Percentiles rank a stretch among this genome's conserved stretches.
Conservation (phyloP, 2,329 filamentous ascomycete genomes). For the Lasiodiplodia sp. region DNA sequence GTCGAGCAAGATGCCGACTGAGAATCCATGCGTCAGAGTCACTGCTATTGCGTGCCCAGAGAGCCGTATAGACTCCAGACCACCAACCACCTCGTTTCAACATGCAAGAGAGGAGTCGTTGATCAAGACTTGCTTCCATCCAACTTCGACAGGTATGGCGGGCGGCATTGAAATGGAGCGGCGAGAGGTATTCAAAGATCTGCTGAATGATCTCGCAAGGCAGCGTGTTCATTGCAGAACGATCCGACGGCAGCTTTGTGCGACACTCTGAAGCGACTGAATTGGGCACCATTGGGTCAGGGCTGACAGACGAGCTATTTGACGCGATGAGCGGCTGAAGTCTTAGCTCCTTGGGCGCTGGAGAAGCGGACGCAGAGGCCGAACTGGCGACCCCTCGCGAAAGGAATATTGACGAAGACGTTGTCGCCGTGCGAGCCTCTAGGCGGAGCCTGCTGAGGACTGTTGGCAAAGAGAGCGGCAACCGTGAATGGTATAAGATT, state of each 20-base stretch:
- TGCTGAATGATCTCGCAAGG: conserved; percentile 58
- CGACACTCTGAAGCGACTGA: conserved; percentile 34
- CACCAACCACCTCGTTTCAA: conserved; percentile 64
- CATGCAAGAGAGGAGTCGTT: conserved; percentile 60
- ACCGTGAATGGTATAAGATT: neutral
- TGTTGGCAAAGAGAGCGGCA: neutral
- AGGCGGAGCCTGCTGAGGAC: neutral
- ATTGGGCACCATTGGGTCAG: conserved; percentile 42
- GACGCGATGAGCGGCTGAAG: conserved; percentile 26
- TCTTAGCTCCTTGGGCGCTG: neutral
- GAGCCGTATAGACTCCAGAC: conserved; percentile 33
- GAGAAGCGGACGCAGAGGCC: conserved; percentile 37
- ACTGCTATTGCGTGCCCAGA: conserved; percentile 20
- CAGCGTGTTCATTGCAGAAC: neutral
- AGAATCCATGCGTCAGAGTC: conserved; percentile 47
- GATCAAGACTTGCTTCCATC: conserved; percentile 66
- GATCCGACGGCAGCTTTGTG: neutral
- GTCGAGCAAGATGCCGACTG: conserved; percentile 57
- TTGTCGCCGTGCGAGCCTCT: conserved; percentile 37
- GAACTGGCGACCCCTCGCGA: conserved; percentile 54
- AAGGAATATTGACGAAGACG: conserved; percentile 58
- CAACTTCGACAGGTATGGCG: conserved; percentile 66
- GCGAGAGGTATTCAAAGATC: conserved; percentile 55
- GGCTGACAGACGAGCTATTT: conserved; percentile 33
- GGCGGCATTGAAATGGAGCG: conserved; percentile 65